Evolutionary conservation across 441 rosid genomes (phyloP), one percentile per base, ranked within the genome.

Genomic region (Erysimum cheiri): DNA sequence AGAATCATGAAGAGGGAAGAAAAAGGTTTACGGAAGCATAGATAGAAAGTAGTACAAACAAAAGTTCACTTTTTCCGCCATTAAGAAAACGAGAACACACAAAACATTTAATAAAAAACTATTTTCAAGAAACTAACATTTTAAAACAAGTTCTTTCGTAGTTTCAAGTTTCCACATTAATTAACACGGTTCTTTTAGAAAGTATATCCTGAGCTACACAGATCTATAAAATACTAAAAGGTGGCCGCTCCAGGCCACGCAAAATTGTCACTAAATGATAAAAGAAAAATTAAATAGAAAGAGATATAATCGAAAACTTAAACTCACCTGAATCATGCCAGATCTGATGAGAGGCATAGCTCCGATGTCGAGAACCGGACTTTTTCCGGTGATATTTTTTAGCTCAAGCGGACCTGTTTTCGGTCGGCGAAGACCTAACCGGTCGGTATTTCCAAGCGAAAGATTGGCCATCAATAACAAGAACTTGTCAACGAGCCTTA

Each of bases 341-440:
- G 91, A 77, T 81, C 69, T 86, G 14, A 94, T 86, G 43, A 78
- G 93, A 6, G 93, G 80, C 2, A 93, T 61, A 11, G 96, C 86
- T 0, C 97, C 97, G 0, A 84, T 92, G 22, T 93, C 97, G 6
- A 93, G 88, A 37, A 91, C 97, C 0, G 98, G 97, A 3, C 91
- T 89, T 77, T 87, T 93, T 5, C 98, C 98, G 26, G 91, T 88
- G 43, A 80, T 64, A 37, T 84, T 94, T 50, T 94, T 94, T 4
- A 94, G 91, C 78, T 87, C 88, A 15, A 91, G 70, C 0, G 98
- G 98, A 15, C 97, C 97, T 0, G 89, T 86, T 82, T 93, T 88
- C 0, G 97, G 98, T 49, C 98, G 64, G 39, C 84, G 85, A 67
- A 94, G 88, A 29, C 98, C 98, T 39, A 92, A 41, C 35, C 77